phyloP scores from a whole-genome alignment of 495 filamentous ascomycete genomes.

The Extremus antarcticus region DNA sequence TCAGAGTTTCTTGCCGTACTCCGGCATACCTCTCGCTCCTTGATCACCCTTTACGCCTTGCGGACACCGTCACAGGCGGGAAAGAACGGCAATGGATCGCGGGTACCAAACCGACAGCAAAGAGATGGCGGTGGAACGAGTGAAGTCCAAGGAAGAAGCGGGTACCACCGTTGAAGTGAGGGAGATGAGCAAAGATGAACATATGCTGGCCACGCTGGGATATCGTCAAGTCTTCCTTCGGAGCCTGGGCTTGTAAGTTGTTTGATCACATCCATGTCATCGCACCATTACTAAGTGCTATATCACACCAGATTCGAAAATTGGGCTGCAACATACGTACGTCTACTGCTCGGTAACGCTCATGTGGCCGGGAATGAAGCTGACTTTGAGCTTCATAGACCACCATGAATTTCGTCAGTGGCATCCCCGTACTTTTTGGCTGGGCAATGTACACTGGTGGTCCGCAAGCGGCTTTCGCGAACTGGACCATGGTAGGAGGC shows the following conservation, averaged over 20 bases:
- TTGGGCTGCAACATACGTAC: conserved; percentile 8
- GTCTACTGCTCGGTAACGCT: background rate
- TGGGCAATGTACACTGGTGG: conserved; percentile 11
- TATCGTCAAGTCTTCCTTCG: background rate
- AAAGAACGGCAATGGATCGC: background rate
- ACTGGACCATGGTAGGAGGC: conserved; percentile 13
- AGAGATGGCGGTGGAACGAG: background rate
- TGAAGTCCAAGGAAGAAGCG: background rate
- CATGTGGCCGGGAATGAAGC: background rate
- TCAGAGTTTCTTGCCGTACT: too few relatives aligned
- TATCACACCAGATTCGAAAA: conserved; percentile 1
- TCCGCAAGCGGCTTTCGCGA: conserved; percentile 4
- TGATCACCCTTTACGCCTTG: too few relatives aligned
- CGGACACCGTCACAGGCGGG: too few relatives aligned
- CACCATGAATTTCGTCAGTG: conserved; percentile 7
- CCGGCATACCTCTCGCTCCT: too few relatives aligned
- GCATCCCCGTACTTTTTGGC: conserved; percentile 9
- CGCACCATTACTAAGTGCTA: background rate
- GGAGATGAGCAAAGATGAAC: background rate
- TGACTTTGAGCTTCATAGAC: background rate
- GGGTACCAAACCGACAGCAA: background rate
- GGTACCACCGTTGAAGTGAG: background rate
- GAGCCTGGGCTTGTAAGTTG: background rate
- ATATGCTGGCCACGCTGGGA: background rate
- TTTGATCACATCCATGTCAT: background rate